Evolutionary conservation across 2,329 filamentous ascomycete genomes (phyloP), one percentile per base, ranked within the genome.

Genomic region (Coniochaeta sp.): DNA sequence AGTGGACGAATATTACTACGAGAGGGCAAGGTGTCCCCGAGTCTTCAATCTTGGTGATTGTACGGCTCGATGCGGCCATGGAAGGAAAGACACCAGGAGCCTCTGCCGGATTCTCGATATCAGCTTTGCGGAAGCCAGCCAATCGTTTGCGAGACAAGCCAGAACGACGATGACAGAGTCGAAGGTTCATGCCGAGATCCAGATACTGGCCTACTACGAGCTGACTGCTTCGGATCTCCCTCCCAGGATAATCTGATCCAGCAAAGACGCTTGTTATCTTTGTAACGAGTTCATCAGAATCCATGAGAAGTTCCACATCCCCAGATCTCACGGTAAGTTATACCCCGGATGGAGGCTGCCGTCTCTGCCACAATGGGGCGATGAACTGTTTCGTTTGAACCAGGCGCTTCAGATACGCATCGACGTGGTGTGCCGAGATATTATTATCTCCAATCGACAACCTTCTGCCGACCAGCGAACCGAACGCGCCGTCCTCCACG

Each of bases 251-350:
- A 70, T 79, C 6, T 69, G 69, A 50, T 74, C 74, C 4, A 74
- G 68, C 62, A 79, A 79, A 52, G 68, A 73, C 49, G 71, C 76
- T 1, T 80, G 76, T 56, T 78, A 72, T 57, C 65, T 79, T 0
- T 80, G 75, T 59, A 72, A 77, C 49, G 60, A 68, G 6, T 72
- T 78, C 53, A 67, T 79, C n/a, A 50, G 56, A 1, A 56, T 68
- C 13, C 70, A 76, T 53, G 67, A 69, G 3, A 64, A 63, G 35
- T 70, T 74, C 33, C 55, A 71, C 42, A 69, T 68, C 1, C 70
- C 73, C 3, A 63, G 62, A 35, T 69, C 64, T 2, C 74, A 79
- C 55, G 71, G 72, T 3, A 67, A 53, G 33, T 52, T 80, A 1
- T 77, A 79, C 57, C 60, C 66, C 0, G 62, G 63, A 6, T 79